A percentile compares a stretch with the other conserved stretches of the same genome.
Evolutionary conservation across 2,329 filamentous ascomycete genomes (phyloP).

Genomic region (Phaeophleospora eucalypticola): DNA sequence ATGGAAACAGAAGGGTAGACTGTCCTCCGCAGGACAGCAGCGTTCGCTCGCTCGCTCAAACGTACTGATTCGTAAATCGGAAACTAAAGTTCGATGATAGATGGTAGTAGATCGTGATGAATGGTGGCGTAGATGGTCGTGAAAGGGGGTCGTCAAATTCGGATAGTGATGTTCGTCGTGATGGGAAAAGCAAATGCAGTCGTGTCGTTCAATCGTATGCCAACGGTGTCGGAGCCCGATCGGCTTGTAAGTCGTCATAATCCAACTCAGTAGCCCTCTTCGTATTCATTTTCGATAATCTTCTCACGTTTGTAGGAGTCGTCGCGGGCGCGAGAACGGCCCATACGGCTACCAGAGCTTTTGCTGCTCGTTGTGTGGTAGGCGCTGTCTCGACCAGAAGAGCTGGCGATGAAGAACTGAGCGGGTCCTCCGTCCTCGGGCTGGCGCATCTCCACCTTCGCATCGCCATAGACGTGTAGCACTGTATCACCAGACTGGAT

Average conservation of each 20-base stretch:
- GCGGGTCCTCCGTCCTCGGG: conserved; percentile 24
- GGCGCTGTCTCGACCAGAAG: conserved; percentile 20
- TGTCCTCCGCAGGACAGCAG: not conserved
- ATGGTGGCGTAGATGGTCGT: not conserved
- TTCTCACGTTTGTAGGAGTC: conserved; percentile 5
- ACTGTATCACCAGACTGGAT: conserved; percentile 27
- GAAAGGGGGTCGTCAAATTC: not conserved
- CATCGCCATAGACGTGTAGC: conserved; percentile 27
- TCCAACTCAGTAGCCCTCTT: not conserved
- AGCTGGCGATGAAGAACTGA: conserved; percentile 21
- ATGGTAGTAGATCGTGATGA: not conserved
- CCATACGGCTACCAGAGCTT: conserved; percentile 21
- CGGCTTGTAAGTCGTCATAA: no score
- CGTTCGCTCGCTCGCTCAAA: conserved; percentile 12
- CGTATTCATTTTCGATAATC: conserved; percentile 22
- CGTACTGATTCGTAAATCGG: conserved; percentile 2
- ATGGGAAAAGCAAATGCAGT: not conserved
- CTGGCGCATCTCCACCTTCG: conserved; percentile 23
- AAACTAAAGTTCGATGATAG: no score
- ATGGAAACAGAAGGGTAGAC: conserved; percentile 1
- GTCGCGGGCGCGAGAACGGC: conserved; percentile 16
- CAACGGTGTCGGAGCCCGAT: no score
- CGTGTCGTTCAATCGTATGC: no score
- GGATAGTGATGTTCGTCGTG: not conserved
- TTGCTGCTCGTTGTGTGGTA: conserved; percentile 22